phyloP scores from a whole-genome alignment of 2,329 filamentous ascomycete species.

The Phialocephala subalpina region DNA sequence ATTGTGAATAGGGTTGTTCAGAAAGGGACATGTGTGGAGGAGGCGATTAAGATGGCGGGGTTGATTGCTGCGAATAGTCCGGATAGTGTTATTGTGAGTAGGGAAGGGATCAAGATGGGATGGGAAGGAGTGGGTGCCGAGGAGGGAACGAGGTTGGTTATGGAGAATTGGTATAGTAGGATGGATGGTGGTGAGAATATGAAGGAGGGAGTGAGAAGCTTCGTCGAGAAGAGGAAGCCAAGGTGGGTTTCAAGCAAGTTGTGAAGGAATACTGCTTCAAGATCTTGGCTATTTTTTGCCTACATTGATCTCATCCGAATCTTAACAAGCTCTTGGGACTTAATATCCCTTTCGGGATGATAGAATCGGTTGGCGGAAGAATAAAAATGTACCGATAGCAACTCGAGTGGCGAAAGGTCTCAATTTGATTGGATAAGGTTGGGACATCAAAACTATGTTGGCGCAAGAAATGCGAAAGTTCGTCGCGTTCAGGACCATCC shows the following conservation, averaged over 20 bases:
- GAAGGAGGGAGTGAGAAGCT: slow-evolving; percentile 76
- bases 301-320: too few relatives aligned
- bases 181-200: slow-evolving; percentile 76
- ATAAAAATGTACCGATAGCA: too few relatives aligned
- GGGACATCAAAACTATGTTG: too few relatives aligned
- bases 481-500: too few relatives aligned
- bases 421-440: too few relatives aligned
- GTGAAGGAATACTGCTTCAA: slow-evolving; percentile 39
- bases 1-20: slow-evolving; percentile 73
- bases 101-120: slow-evolving; percentile 74
- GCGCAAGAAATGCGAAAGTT: too few relatives aligned
- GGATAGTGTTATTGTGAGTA: slow-evolving; percentile 77
- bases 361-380: too few relatives aligned
- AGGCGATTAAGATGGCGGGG: slow-evolving; percentile 67
- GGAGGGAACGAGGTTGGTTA: slow-evolving; percentile 61
- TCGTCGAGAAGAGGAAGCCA: slow-evolving; percentile 78
- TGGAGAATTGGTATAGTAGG: slow-evolving; percentile 63
- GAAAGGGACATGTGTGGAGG: slow-evolving; percentile 56
- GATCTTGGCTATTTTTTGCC: too few relatives aligned
- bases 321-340: too few relatives aligned
- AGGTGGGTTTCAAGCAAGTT: slow-evolving; percentile 72
- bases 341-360: too few relatives aligned
- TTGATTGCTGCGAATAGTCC: slow-evolving; percentile 73
- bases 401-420: too few relatives aligned
- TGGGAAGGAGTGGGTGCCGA: slow-evolving; percentile 76